These are phyloP conservation scores for Lotus japonicus DNA, from an alignment of 306 rosid species.

Conservation along the genomic window DNA sequence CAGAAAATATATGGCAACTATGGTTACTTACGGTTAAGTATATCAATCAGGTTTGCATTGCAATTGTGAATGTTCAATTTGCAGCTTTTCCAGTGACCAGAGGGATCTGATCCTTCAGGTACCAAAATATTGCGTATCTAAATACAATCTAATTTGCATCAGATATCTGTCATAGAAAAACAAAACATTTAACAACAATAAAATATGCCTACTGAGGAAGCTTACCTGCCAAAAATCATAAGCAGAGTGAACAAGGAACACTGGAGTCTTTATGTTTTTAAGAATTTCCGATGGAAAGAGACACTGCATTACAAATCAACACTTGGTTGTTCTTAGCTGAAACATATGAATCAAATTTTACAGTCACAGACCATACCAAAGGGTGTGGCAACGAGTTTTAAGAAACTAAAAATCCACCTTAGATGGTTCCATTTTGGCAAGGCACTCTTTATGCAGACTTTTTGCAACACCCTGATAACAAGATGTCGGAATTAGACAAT, in stretches of 20 bases:
- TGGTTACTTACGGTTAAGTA: constrained; percentile 56
- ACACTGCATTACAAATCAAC: constrained; percentile 55
- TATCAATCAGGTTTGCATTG: constrained; percentile 43
- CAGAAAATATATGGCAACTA: not conserved
- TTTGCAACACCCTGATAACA: constrained; percentile 57
- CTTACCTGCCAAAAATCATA: constrained; percentile 95
- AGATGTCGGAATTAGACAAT: not conserved
- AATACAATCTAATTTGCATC: constrained; percentile 23
- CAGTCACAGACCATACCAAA: not conserved
- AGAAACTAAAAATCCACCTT: constrained; percentile 49
- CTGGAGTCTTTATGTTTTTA: constrained; percentile 52
- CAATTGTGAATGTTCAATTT: constrained; percentile 56
- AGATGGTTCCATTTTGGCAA: constrained; percentile 50
- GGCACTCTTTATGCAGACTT: constrained; percentile 73
- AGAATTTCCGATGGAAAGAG: constrained; percentile 72
- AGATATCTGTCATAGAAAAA: constrained; percentile 18
- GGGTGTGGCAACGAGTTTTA: not conserved
- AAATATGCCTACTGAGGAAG: constrained; percentile 20
- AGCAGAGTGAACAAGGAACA: constrained; percentile 88
- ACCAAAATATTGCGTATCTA: constrained; percentile 87
- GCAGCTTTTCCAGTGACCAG: constrained; percentile 65
- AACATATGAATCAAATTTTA: constrained; percentile 10
- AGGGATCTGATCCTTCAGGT: constrained; percentile 62
- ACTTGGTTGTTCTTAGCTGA: constrained; percentile 13
- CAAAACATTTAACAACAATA: not conserved